Base-by-base conservation (phyloP, 179 eudicot species). In the Sideroxylon spinosum region DNA sequence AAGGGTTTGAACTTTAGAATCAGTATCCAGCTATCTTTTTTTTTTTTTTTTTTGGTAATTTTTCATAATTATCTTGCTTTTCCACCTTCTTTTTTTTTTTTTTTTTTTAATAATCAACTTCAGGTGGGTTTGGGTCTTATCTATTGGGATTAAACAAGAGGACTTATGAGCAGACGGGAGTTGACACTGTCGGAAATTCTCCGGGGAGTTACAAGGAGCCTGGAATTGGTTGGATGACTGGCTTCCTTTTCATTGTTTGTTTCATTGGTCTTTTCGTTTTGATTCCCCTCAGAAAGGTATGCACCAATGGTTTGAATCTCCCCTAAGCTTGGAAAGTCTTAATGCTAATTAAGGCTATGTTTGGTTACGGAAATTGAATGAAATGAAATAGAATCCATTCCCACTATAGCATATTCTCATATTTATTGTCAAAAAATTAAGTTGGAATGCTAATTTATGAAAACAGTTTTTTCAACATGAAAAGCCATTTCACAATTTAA, bases 221-320 rank as follows among this genome's bases (percentile, higher is more conserved):
- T 17, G 84, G 84, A 25, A 48, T 90, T 49, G 97, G 91, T 4
- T 94, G 97, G 98, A 89, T 92, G 93, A 89, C 86, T 56, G 88
- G 82, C 66, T 94, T 81, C 78, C 90, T 89, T 32, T 92, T 94
- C 84, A 25, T 92, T 53, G 92, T 84, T 32, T 92, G 92, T 81
- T 92, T 94, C 75, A 89, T 90, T 67, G 98, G 95, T 13, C 92
- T 93, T 78, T 93, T 92, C 57, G 95, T 88, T 25, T 77, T 92
- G 85, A 82, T 90, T 80, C 98, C 97, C 28, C 93, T 93, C 46
- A 84, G 97, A 76, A 93, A 93, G 91, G 98, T 93, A 87, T 29
- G 37, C 20, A 67, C 19, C 44, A 37, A n/a, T 9, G 1, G 6
- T 14, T 55, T 9, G 61, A 17, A 23, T 22, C 22, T 81, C 69